Evolutionary conservation across 2,329 filamentous ascomycete genomes (phyloP), one percentile per base, ranked within the genome.

Genomic region (Colletotrichum musae): DNA sequence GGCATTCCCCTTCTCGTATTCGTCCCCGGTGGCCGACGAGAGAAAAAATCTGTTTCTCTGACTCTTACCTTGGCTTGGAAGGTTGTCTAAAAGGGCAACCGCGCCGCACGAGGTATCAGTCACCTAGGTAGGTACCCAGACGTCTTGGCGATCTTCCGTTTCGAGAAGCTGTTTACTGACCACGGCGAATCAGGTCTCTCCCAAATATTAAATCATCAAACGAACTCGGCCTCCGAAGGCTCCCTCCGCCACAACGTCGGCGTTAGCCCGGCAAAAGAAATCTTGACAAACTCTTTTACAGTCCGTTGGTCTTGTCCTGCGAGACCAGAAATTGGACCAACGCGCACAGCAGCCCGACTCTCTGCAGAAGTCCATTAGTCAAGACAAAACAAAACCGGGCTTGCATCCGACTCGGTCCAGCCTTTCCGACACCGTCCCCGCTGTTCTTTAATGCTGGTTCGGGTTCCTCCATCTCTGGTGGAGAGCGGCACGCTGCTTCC

Each of bases 91-190:
- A 66, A 45, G 16, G 59, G 65, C 26, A 58, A 68, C 16, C 13
- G 12, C 47, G 47, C 65, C 53, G 59, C 18, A 39, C 26, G 36
- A 28, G 32, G 64, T 68, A 45, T 41, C 59, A 58, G 36, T 32
- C 18, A 58, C 64, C 59, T 45, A 51, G 53, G 24, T 45, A 51
- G 53, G 24, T 47, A 36, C 13, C 15, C 39, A 12, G 36, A 10
- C 21, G 52, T 39, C 65, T 68, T 68, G 52, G 65, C 59, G 36
- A 64, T 68, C 15, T 45, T 26, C 39, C 53, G 15, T 57, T 64
- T 53, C 26, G 39, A 63, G 52, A 16, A 62, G 36, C 45, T 13
- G 18, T n/a, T 12, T 24, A 13, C 5, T n/a, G 12, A 7, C n/a
- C 16, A 41, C 24, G 21, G 15, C 65, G 39, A 53, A 64, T 64